phyloP scores from a whole-genome alignment of 2,329 filamentous ascomycete genomes.

The Fusarium vanettenii region DNA sequence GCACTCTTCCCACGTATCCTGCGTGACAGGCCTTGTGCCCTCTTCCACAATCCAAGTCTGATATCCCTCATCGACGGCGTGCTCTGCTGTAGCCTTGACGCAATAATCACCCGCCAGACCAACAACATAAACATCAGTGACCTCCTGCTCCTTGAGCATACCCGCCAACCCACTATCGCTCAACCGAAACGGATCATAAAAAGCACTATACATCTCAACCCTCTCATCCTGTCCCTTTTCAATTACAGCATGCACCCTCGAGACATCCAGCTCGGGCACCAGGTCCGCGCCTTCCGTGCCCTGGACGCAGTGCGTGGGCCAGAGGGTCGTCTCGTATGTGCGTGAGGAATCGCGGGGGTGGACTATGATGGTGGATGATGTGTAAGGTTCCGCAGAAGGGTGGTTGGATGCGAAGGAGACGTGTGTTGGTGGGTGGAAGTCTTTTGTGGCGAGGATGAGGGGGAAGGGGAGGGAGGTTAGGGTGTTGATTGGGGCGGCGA shows the following conservation, averaged over 20 bases:
- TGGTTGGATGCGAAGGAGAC: conserved; percentile 92
- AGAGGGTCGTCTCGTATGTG: conserved; percentile 76
- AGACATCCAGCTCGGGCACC: conserved; percentile 74
- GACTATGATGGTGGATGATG: conserved; percentile 70
- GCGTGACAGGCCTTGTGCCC: conserved; percentile 79
- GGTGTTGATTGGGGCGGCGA: conserved; percentile 77
- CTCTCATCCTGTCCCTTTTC: conserved; percentile 80
- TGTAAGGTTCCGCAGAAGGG: conserved; percentile 72
- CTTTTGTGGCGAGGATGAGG: conserved; percentile 86
- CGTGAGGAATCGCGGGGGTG: conserved; percentile 75
- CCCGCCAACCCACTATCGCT: conserved; percentile 72
- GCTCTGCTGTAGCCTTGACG: conserved; percentile 82
- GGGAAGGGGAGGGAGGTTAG: conserved; percentile 79
- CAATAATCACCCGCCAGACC: conserved; percentile 93
- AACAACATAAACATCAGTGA: conserved; percentile 87
- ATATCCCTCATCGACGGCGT: conserved; percentile 82
- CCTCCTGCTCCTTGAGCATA: conserved; percentile 63
- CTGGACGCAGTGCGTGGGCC: conserved; percentile 92
- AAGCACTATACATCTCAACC: conserved; percentile 95
- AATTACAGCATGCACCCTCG: conserved; percentile 72
- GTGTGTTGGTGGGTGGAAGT: conserved; percentile 87
- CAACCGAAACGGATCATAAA: conserved; percentile 81
- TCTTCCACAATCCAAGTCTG: conserved; percentile 81
- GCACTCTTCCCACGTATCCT: conserved; percentile 65
- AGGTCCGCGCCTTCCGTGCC: conserved; percentile 78